A percentile compares a stretch with the other conserved stretches of the same genome.
These are phyloP conservation scores for Sphagnum fallax DNA, from an alignment of 228 moss, liverwort and hornwort species.

Conservation along the genomic window DNA sequence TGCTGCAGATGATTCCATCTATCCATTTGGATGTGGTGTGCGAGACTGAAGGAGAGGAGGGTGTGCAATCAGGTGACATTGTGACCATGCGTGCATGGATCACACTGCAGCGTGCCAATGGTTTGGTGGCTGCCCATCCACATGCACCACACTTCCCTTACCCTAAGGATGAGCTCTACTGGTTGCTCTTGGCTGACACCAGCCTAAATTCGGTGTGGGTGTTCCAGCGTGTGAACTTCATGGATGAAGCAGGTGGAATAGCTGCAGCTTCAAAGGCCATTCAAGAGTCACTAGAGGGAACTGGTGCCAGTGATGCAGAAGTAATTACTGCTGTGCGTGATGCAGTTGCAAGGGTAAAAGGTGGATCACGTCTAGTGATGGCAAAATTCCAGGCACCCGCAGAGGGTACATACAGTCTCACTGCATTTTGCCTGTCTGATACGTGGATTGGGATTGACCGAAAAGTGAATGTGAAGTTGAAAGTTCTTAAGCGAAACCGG, in stretches of 20 bases:
- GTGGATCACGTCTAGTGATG: slow-evolving; percentile 78
- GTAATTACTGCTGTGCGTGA: slow-evolving; percentile 56
- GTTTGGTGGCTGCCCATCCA: slow-evolving; percentile 64
- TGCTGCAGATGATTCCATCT: slow-evolving; percentile 72
- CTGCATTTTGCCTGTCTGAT: slow-evolving; percentile 84
- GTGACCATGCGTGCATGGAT: slow-evolving; percentile 92
- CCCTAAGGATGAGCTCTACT: slow-evolving; percentile 80
- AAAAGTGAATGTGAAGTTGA: slow-evolving; percentile 75
- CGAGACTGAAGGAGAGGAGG: slow-evolving; percentile 99
- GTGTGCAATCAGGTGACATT: slow-evolving; percentile 96
- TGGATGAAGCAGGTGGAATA: slow-evolving; percentile 72
- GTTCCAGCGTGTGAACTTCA: slow-evolving; percentile 76
- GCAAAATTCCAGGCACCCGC: slow-evolving; percentile 87
- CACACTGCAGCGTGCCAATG: slow-evolving; percentile 66
- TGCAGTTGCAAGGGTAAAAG: slow-evolving; percentile 69
- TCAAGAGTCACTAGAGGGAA: slow-evolving; percentile 83
- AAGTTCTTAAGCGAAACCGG: slow-evolving; percentile 75
- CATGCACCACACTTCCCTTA: slow-evolving; percentile 84
- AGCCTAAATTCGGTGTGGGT: slow-evolving; percentile 86
- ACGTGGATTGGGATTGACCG: slow-evolving; percentile 94
- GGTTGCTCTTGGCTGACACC: slow-evolving; percentile 81
- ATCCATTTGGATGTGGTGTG: slow-evolving; percentile 67
- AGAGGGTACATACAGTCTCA: slow-evolving; percentile 90
- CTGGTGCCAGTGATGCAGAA: slow-evolving; percentile 72
- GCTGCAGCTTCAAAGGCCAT: slow-evolving; percentile 71